Percentiles rank a stretch among this genome's conserved stretches.
Evolutionary conservation across 2,329 filamentous ascomycete genomes (phyloP).

Genomic region (Corinectria fuckeliana): DNA sequence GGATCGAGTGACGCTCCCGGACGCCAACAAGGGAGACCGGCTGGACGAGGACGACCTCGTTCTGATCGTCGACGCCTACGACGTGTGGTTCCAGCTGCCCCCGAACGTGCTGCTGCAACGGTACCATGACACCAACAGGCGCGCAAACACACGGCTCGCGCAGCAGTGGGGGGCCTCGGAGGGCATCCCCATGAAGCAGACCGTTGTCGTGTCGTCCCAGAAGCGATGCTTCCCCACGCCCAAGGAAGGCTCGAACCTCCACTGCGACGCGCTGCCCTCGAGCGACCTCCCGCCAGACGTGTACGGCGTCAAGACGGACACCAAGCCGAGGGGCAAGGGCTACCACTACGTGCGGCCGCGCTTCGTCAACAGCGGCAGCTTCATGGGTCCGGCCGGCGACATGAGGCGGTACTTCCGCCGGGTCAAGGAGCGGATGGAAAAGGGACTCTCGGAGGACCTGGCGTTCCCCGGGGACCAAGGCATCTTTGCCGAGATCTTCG

Average conservation of each 20-base stretch:
- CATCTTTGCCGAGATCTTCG: slow-evolving; percentile 32
- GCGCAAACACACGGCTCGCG: slow-evolving; percentile 23
- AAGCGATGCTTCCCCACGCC: slow-evolving; percentile 35
- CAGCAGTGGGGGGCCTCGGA: slow-evolving; percentile 18
- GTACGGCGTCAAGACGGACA: slow-evolving; percentile 33
- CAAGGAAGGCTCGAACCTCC: slow-evolving; percentile 23
- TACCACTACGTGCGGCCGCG: slow-evolving; percentile 25
- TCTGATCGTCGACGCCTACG: slow-evolving; percentile 37
- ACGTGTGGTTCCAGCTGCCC: slow-evolving; percentile 40
- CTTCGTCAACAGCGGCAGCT: slow-evolving; percentile 30
- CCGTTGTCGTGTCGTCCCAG: slow-evolving; percentile 32
- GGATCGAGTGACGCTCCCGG: slow-evolving; percentile 13
- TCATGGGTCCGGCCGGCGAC: slow-evolving; percentile 30
- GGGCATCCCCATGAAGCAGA: slow-evolving; percentile 30
- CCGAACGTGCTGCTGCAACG: slow-evolving; percentile 34
- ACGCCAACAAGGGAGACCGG: slow-evolving; percentile 14
- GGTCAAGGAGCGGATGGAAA: slow-evolving; percentile 22
- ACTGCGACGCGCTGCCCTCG: slow-evolving; percentile 35
- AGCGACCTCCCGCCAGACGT: slow-evolving; percentile 30
- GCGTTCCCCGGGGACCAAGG: slow-evolving; percentile 26
- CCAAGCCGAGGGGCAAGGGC: not conserved
- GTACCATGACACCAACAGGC: slow-evolving; percentile 26
- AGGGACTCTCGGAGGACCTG: not conserved
- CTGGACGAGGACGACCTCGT: slow-evolving; percentile 32
- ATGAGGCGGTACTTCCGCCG: slow-evolving; percentile 28